Percentiles rank a stretch among this genome's conserved stretches.
Evolutionary conservation across 441 rosid species (phyloP).

Genomic region (Euphorbia neoarborescens): DNA sequence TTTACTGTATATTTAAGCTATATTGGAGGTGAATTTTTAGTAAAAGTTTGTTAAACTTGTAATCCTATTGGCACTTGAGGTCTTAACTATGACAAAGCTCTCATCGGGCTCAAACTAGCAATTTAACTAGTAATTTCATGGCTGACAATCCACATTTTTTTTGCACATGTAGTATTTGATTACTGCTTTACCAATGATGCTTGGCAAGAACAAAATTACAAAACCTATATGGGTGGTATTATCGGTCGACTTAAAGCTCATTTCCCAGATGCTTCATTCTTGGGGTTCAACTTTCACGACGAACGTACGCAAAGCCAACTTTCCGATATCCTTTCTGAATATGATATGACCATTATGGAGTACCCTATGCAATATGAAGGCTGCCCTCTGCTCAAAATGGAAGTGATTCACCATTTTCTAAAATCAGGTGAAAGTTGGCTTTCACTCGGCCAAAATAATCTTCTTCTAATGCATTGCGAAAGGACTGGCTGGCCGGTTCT

Average conservation of each 20-base stretch:
- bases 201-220: conserved; percentile 58
- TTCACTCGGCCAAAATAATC: conserved; percentile 61
- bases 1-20: background rate
- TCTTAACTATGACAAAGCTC: background rate
- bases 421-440: conserved; percentile 96
- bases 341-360: conserved; percentile 89
- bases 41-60: background rate
- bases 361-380: conserved; percentile 91
- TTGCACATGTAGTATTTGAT: conserved; percentile 56
- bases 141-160: conserved; percentile 21
- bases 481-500: conserved; percentile 79
- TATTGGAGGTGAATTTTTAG: background rate
- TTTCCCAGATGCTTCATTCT: conserved; percentile 66
- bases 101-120: conserved; percentile 1
- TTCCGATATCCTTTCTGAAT: conserved; percentile 51
- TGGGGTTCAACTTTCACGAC: conserved; percentile 82
- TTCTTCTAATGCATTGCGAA: conserved; percentile 88
- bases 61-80: background rate
- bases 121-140: background rate
- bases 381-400: conserved; percentile 72
- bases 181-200: conserved; percentile 70
- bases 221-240: conserved; percentile 50
- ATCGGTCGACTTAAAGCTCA: conserved; percentile 61
- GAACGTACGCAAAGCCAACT: conserved; percentile 51
- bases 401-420: conserved; percentile 78